phyloP scores from a whole-genome alignment of 352 stramenopile genomes.

The Phytopythium kandeliae region DNA sequence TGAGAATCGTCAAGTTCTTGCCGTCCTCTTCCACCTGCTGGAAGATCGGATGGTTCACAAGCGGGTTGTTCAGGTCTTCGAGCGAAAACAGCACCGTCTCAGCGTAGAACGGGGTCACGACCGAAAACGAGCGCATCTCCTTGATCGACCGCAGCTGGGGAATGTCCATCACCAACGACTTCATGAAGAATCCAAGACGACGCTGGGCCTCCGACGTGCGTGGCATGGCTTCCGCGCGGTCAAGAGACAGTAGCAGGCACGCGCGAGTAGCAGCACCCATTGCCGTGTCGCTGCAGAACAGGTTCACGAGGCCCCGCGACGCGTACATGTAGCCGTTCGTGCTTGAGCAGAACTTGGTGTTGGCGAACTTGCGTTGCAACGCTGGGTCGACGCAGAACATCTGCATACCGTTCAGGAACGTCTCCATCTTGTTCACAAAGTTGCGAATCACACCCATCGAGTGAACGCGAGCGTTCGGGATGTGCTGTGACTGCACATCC shows the following conservation, averaged over 20 bases:
- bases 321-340: conserved; percentile 65
- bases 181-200: conserved; percentile 84
- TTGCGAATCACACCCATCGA: conserved; percentile 82
- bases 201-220: conserved; percentile 55
- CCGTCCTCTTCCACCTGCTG: conserved; percentile 77
- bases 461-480: conserved; percentile 56
- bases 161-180: conserved; percentile 84
- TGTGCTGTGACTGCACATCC: conserved; percentile 62
- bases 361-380: conserved; percentile 65
- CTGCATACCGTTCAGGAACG: conserved; percentile 58
- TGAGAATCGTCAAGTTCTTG: conserved; percentile 82
- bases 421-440: conserved; percentile 87
- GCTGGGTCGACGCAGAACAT: conserved; percentile 61
- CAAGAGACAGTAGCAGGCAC: conserved; percentile 57
- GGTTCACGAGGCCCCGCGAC: conserved; percentile 57
- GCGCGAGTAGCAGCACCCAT: conserved; percentile 70
- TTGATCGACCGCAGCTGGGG: conserved; percentile 74
- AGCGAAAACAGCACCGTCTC: conserved; percentile 79
- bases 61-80: conserved; percentile 71
- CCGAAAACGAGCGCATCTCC: conserved; percentile 81
- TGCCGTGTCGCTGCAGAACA: conserved; percentile 65
- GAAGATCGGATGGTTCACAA: conserved; percentile 85
- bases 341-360: conserved; percentile 70
- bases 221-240: conserved; percentile 64
- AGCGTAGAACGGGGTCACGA: conserved; percentile 82